Evolutionary conservation across 805 yeast species (phyloP).

Genomic region (Ogataea philodendri): DNA sequence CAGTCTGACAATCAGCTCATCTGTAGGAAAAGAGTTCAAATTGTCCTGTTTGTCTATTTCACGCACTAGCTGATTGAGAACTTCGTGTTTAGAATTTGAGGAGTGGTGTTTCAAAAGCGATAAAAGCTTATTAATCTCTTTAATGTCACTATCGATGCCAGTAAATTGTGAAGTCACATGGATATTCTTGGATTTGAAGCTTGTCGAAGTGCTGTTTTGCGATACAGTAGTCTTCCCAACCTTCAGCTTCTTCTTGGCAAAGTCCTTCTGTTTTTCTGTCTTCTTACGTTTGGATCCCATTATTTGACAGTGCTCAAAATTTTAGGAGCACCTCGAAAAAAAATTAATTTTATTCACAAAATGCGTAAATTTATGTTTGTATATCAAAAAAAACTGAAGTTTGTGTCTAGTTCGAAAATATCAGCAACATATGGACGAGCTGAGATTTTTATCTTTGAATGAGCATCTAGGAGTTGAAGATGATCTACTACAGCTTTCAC

Average conservation of each 20-base stretch:
- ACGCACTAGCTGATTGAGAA: slow-evolving; percentile 44
- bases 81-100: slow-evolving; percentile 66
- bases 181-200: slow-evolving; percentile 68
- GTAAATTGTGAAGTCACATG: slow-evolving; percentile 39
- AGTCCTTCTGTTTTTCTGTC: slow-evolving; percentile 69
- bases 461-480: slow-evolving; percentile 17
- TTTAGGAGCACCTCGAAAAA: background rate
- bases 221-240: slow-evolving; percentile 84
- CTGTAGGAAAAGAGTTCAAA: slow-evolving; percentile 41
- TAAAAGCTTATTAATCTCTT: slow-evolving; percentile 58
- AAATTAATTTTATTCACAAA: background rate
- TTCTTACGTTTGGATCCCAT: slow-evolving; percentile 58
- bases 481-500: slow-evolving; percentile 10
- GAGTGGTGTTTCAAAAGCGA: slow-evolving; percentile 75
- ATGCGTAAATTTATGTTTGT: too few species aligned
- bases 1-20: slow-evolving; percentile 54
- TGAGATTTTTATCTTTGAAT: slow-evolving; percentile 11
- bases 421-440: slow-evolving; percentile 15
- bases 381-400: too few species aligned
- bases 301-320: too few species aligned
- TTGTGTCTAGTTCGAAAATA: too few species aligned
- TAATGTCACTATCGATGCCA: slow-evolving; percentile 32
- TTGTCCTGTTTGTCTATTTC: slow-evolving; percentile 14
- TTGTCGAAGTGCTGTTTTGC: slow-evolving; percentile 78
- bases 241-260: slow-evolving; percentile 71